These are phyloP conservation scores for Hypoxylon sp. DNA, from an alignment of 2,329 filamentous ascomycete genomes.

Conservation along the genomic window DNA sequence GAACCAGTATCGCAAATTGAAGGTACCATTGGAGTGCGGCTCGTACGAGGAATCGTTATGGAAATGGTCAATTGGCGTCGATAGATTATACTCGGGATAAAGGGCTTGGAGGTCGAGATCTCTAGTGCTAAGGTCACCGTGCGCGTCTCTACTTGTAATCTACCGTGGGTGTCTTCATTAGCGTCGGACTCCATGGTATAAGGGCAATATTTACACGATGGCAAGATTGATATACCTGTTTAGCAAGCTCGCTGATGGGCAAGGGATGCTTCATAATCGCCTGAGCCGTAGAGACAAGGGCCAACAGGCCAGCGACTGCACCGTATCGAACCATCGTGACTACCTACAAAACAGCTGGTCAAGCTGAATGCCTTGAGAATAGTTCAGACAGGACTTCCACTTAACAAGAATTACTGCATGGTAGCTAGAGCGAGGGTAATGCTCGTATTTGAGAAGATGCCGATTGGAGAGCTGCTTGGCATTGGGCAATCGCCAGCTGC, in stretches of 20 bases:
- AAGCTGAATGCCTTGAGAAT: conserved; percentile 7
- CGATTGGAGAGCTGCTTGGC: conserved; percentile 32
- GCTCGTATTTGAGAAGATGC: conserved; percentile 29
- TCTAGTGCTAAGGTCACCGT: conserved; percentile 31
- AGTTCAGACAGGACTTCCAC: conserved; percentile 4
- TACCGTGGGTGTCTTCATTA: conserved; percentile 35
- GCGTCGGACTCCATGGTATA: background rate
- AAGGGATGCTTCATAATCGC: conserved; percentile 50
- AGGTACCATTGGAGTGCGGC: conserved; percentile 79
- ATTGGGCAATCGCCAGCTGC: conserved; percentile 38
- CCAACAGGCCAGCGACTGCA: conserved; percentile 41
- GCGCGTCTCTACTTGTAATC: conserved; percentile 35
- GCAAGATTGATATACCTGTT: conserved; percentile 45
- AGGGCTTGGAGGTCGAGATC: conserved; percentile 39
- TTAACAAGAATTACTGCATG: conserved; percentile 16
- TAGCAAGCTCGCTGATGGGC: conserved; percentile 52
- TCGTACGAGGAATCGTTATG: conserved; percentile 84
- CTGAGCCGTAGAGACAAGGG: conserved; percentile 45
- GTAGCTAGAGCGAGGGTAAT: conserved; percentile 25
- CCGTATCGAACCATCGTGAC: conserved; percentile 41
- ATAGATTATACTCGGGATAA: conserved; percentile 60
- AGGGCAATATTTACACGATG: background rate
- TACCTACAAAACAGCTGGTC: conserved; percentile 12
- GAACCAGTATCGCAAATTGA: conserved; percentile 85
- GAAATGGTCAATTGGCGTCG: conserved; percentile 82